phyloP scores from a whole-genome alignment of 2,329 filamentous ascomycete genomes.

The Boeremia exigua region DNA sequence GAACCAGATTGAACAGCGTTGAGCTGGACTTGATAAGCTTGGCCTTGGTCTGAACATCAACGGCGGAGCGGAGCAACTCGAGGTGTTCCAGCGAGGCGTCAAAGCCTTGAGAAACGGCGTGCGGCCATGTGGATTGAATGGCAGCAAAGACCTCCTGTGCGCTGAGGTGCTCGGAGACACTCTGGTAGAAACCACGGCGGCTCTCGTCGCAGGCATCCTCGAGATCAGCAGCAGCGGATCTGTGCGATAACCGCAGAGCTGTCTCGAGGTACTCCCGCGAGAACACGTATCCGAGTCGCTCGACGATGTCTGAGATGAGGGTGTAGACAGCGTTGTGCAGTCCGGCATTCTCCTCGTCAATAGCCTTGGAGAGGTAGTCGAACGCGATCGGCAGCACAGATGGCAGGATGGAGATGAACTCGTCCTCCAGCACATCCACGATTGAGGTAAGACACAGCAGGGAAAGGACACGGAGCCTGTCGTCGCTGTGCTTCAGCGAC shows the following conservation, averaged over 20 bases:
- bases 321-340: constrained; percentile 84
- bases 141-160: constrained; percentile 77
- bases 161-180: constrained; percentile 79
- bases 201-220: constrained; percentile 68
- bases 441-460: constrained; percentile 87
- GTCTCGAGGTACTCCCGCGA: constrained; percentile 75
- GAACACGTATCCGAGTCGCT: constrained; percentile 89
- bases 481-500: constrained; percentile 77
- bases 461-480: constrained; percentile 79
- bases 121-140: constrained; percentile 73
- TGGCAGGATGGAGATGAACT: constrained; percentile 83
- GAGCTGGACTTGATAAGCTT: constrained; percentile 77
- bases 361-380: constrained; percentile 70
- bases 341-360: constrained; percentile 62
- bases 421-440: constrained; percentile 85
- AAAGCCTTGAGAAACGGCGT: constrained; percentile 67
- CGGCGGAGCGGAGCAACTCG: constrained; percentile 70
- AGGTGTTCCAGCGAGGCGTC: constrained; percentile 68
- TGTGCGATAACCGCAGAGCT: constrained; percentile 74
- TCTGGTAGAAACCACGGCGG: constrained; percentile 71
- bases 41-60: constrained; percentile 80
- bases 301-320: constrained; percentile 78
- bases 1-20: constrained; percentile 67
- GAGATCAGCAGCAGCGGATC: constrained; percentile 69
- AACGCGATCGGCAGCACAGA: constrained; percentile 75